Conservation (phyloP, 2,329 filamentous ascomycete species). For the Clarireedia monteithiana region DNA sequence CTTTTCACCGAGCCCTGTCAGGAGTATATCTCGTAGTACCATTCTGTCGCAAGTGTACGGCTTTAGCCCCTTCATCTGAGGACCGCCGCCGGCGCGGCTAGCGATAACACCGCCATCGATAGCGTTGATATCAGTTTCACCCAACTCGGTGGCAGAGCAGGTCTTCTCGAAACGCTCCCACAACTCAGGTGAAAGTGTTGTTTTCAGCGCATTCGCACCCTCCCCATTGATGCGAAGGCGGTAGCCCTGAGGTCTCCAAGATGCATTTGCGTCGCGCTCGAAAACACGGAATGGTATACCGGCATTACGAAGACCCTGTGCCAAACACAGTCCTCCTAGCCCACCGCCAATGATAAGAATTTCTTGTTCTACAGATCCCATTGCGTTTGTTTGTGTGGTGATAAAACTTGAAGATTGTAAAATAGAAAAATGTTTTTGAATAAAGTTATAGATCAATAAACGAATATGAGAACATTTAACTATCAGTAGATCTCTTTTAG, state of each 20-base stretch:
- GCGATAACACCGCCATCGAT: constrained; percentile 6
- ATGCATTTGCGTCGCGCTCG: background rate
- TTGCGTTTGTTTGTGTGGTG: background rate
- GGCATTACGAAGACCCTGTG: background rate
- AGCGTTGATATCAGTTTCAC: constrained; percentile 12
- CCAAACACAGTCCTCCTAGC: background rate
- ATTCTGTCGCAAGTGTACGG: constrained; percentile 29
- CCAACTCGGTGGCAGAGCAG: constrained; percentile 12
- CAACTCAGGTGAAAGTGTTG: constrained; percentile 10
- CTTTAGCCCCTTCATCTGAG: constrained; percentile 1
- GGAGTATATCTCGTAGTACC: constrained; percentile 29
- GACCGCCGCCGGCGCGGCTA: background rate
- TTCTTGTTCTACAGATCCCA: background rate
- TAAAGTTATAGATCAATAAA: too few relatives aligned
- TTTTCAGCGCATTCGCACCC: constrained; percentile 18
- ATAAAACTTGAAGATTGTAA: background rate
- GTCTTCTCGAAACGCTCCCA: constrained; percentile 19
- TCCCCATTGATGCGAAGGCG: constrained; percentile 28
- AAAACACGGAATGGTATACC: background rate
- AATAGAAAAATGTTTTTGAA: background rate
- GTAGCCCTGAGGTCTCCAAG: constrained; percentile 27
- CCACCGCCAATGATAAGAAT: background rate
- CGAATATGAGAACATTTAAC: too few relatives aligned
- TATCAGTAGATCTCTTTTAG: too few relatives aligned
- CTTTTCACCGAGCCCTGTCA: constrained; percentile 25